phyloP scores from a whole-genome alignment of 768 basidiomycete species.

The Podaxis sp. region DNA sequence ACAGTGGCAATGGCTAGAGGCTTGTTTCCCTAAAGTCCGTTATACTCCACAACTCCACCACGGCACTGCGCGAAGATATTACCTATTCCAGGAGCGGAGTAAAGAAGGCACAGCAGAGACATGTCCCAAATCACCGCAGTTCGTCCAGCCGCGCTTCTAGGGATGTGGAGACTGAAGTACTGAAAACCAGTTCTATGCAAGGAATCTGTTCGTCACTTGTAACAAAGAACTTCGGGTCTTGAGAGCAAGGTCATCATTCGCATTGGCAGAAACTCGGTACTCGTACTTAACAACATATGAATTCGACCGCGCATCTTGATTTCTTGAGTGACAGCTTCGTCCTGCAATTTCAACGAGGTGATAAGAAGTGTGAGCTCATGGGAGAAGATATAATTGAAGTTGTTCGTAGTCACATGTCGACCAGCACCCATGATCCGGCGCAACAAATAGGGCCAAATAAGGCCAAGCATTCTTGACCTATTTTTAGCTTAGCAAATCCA shows the following conservation, averaged over 20 bases:
- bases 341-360: not conserved
- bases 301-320: not conserved
- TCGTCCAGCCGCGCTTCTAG: not conserved
- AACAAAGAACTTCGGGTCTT: not conserved
- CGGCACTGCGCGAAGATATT: not conserved
- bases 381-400: not conserved
- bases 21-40: slow-evolving; percentile 1
- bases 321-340: not conserved
- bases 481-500: too few species aligned
- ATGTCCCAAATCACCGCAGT: not conserved
- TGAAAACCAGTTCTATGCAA: not conserved
- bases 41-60: not conserved
- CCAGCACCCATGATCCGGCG: not conserved
- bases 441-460: too few species aligned
- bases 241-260: not conserved
- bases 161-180: not conserved
- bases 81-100: not conserved
- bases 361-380: not conserved
- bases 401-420: not conserved
- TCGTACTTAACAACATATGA: not conserved
- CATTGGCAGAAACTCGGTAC: not conserved
- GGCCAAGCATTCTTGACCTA: too few species aligned
- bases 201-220: not conserved
- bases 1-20: not conserved
- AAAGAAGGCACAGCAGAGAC: not conserved